Conservation (phyloP, 192 early-diverging fungal genomes). For the Allomyces macrogynus region DNA sequence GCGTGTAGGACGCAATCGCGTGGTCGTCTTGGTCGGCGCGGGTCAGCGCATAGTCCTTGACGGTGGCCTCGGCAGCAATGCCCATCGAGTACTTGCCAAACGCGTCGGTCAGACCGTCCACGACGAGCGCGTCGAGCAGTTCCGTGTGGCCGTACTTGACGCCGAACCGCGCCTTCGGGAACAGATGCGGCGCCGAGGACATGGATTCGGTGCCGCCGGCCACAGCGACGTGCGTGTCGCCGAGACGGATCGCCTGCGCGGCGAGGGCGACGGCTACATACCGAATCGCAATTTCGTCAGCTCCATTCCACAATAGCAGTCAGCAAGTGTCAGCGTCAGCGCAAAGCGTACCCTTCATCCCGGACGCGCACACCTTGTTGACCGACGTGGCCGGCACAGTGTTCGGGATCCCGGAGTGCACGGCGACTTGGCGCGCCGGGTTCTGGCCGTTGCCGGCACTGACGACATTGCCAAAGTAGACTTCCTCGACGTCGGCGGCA, state of each 20-base stretch:
- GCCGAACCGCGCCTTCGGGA: constrained; percentile 56
- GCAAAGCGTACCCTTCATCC: constrained; percentile 33
- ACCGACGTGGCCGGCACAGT: constrained; percentile 50
- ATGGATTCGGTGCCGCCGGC: constrained; percentile 64
- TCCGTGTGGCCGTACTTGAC: constrained; percentile 50
- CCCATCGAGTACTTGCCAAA: constrained; percentile 58
- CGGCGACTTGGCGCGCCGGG: constrained; percentile 61
- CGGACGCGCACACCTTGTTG: constrained; percentile 68
- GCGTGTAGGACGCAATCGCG: constrained; percentile 53
- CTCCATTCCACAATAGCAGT: not conserved
- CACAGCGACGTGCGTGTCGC: constrained; percentile 31
- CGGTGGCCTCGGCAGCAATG: constrained; percentile 59
- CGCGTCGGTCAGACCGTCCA: constrained; percentile 56
- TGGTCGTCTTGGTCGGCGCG: constrained; percentile 65
- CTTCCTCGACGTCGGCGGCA: constrained; percentile 47
- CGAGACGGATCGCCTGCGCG: constrained; percentile 51
- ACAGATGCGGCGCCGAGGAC: constrained; percentile 64
- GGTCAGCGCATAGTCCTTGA: constrained; percentile 50
- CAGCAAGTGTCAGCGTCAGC: not conserved
- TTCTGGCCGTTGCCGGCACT: constrained; percentile 66
- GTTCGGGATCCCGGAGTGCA: constrained; percentile 46
- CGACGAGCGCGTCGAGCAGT: constrained; percentile 52
- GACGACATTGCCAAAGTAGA: constrained; percentile 58
- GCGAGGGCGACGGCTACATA: constrained; percentile 17
- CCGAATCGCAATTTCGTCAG: constrained; percentile 4